Percentiles rank a stretch among this genome's conserved stretches.
Conservation (phyloP, 192 early-diverging fungal genomes). For the Entomortierella beljakovae region DNA sequence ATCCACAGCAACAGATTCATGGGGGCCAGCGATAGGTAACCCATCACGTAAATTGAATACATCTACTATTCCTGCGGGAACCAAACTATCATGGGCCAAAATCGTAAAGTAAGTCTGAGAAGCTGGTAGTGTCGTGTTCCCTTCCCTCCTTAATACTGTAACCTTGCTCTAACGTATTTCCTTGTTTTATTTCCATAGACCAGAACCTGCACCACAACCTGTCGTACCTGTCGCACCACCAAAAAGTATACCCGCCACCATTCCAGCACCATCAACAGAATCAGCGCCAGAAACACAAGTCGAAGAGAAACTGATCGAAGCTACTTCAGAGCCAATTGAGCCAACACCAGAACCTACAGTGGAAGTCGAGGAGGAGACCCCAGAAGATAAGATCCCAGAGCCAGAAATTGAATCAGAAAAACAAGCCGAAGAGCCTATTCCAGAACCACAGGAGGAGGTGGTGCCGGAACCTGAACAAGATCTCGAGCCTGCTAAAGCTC, state of each 20-base stretch:
- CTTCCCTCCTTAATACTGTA: no score
- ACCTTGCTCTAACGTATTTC: no score
- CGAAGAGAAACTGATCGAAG: conserved; percentile 53
- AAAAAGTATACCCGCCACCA: conserved; percentile 34
- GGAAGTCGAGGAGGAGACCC: conserved; percentile 35
- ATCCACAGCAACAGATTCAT: conserved; percentile 24
- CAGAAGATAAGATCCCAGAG: conserved; percentile 35
- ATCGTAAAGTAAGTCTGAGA: conserved; percentile 67
- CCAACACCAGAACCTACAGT: conserved; percentile 45
- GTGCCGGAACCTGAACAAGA: conserved; percentile 20
- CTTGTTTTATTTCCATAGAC: conserved; percentile 11
- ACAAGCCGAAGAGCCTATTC: conserved; percentile 19
- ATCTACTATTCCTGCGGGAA: conserved; percentile 50
- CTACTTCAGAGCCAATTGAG: conserved; percentile 41
- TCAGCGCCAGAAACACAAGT: conserved; percentile 40
- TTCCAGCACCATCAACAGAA: conserved; percentile 51
- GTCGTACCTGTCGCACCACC: conserved; percentile 43
- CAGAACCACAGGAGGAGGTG: conserved; percentile 23
- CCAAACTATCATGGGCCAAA: conserved; percentile 71
- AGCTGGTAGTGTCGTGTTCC: no score
- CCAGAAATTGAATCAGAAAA: conserved; percentile 44
- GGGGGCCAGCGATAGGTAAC: conserved; percentile 18
- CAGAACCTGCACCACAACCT: conserved; percentile 58
- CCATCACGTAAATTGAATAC: conserved; percentile 45
- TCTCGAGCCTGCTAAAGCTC: conserved; percentile 15